phyloP scores from a whole-genome alignment of 2,329 filamentous ascomycete genomes.

The Nemania diffusa region DNA sequence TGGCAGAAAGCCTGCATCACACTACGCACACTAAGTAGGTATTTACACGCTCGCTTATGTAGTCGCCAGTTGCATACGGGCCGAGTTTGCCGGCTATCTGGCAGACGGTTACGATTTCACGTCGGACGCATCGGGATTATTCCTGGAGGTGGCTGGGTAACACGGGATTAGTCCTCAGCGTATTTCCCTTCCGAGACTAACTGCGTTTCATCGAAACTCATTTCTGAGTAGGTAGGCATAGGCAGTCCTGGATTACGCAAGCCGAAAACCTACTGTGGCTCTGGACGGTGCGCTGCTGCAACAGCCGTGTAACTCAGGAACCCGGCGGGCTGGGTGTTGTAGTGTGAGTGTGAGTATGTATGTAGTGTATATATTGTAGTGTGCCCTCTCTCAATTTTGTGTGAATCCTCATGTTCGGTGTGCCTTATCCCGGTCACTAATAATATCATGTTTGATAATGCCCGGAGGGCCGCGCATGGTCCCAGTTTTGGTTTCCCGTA shows the following conservation, averaged over 20 bases:
- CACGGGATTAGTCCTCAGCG: constrained; percentile 1
- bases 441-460: constrained; percentile 3
- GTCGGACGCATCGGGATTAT: neutral
- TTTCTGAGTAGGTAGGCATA: constrained; percentile 1
- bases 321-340: constrained; percentile 20
- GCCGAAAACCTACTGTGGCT: neutral
- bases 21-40: neutral
- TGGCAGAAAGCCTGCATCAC: neutral
- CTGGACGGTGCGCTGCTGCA: constrained; percentile 5
- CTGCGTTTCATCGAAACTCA: constrained; percentile 27
- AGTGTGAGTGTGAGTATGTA: neutral
- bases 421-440: constrained; percentile 2
- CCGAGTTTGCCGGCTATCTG: neutral
- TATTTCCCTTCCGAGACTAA: constrained; percentile 27
- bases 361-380: neutral
- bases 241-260: neutral
- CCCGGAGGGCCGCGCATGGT: neutral
- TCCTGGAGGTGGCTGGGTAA: neutral
- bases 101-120: neutral
- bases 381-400: too few relatives aligned
- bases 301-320: constrained; percentile 16
- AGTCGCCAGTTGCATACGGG: neutral
- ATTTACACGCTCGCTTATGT: neutral
- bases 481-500: neutral
- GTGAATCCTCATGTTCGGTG: neutral